Base-by-base conservation (phyloP, 2,329 filamentous ascomycete species). In the Helotiales sp. region DNA sequence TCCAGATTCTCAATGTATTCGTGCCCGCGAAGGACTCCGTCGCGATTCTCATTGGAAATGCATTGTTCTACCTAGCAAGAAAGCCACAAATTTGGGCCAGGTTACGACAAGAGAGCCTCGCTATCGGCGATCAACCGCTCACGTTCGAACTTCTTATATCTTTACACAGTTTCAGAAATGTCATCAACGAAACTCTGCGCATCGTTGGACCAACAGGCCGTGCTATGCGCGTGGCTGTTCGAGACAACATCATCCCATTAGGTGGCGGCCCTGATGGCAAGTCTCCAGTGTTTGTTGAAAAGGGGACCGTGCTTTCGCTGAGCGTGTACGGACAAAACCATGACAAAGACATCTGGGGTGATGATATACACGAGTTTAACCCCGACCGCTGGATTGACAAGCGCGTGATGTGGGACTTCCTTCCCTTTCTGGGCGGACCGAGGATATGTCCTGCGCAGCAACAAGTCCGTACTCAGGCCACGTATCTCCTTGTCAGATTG, bases 191-290 rank as follows among this genome's bases (percentile, higher is more conserved):
- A 70, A 74, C 77, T 13, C 73, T 83, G n/a, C 77, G 80, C 38
- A 67, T 81, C 15, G 73, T 81, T 65, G 78, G 80, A 79, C 9
- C 76, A 79, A 63, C 79, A 78, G 8, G 73, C 77, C n/a, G 79
- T 82, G 8, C 79, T 79, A 2, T 64, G 74, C 79, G 82, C 52
- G 62, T 70, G 17, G 79, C 80, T 2, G 67, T 73, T 13, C 69
- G 70, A 34, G 79, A 83, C 38, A 70, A 65, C 1, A 62, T 62
- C 5, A 57, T 73, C 7, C 71, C 70, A 0, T 5, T 38, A 3
- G 70, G 70, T 8, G 69, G 70, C 7, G 70, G 69, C 1, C 57
- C 61, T 1, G 66, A 69, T 36, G 62, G 67, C 1, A 57, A 61
- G 15, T 52, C 57, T 0, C 68, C 69, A 1, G 40, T 72, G 1